A percentile compares a stretch with the other conserved stretches of the same genome.
Evolutionary conservation across 2,329 filamentous ascomycete genomes (phyloP).

Genomic region (Ascochyta lentis): DNA sequence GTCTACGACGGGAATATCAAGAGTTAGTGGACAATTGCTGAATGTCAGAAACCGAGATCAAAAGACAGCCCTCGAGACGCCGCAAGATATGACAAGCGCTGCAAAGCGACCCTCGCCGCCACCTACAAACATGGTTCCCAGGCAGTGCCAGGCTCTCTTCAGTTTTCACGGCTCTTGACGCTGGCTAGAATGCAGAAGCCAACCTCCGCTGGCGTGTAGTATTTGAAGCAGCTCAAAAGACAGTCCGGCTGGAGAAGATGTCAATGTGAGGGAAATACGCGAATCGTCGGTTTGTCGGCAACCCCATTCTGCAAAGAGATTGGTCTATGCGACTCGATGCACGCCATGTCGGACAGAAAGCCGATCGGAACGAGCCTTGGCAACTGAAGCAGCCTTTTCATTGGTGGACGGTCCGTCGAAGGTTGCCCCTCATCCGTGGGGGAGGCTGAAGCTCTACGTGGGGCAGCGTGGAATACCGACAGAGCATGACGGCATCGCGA

Average conservation of each 20-base stretch:
- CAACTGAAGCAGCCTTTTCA: background rate
- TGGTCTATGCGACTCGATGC: conserved; percentile 9
- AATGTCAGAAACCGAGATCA: background rate
- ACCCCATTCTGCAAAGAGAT: conserved; percentile 10
- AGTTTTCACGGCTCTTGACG: no score
- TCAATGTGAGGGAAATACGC: background rate
- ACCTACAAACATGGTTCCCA: background rate
- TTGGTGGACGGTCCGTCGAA: conserved; percentile 12
- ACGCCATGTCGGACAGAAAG: conserved; percentile 7
- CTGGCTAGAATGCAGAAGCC: no score
- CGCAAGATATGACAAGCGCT: no score
- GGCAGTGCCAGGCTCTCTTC: background rate
- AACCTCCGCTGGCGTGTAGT: no score
- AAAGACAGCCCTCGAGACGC: background rate
- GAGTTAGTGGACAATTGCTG: background rate
- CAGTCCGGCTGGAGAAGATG: background rate
- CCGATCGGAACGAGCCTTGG: conserved; percentile 9
- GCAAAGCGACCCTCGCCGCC: no score
- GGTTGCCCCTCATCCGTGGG: conserved; percentile 11
- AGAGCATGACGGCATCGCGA: conserved; percentile 11
- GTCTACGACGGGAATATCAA: background rate
- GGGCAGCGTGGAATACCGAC: conserved; percentile 8
- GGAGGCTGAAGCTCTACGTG: conserved; percentile 17
- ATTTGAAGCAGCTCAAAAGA: background rate
- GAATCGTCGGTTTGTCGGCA: conserved; percentile 14